These are phyloP conservation scores for Fusarium sp. DNA, from an alignment of 2,329 filamentous ascomycete genomes.

Conservation along the genomic window DNA sequence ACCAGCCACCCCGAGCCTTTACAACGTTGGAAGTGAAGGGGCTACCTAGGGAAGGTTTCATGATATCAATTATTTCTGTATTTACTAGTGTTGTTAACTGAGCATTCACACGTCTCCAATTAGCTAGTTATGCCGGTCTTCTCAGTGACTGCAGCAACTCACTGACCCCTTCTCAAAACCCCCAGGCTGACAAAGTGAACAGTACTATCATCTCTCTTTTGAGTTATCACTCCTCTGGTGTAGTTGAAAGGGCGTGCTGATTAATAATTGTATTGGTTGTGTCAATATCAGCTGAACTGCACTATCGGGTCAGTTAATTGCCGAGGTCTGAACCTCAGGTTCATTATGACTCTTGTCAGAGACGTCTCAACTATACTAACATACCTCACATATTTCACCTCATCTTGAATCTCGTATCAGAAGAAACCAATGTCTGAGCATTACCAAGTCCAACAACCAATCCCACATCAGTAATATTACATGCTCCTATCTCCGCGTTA, in stretches of 20 bases:
- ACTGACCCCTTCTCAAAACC: background rate
- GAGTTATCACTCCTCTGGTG: background rate
- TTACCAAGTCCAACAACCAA: background rate
- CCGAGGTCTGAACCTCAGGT: background rate
- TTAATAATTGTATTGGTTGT: background rate
- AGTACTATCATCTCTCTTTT: background rate
- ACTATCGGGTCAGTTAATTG: background rate
- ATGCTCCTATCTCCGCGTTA: slow-evolving; percentile 19
- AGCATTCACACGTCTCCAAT: no score
- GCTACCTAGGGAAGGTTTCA: background rate
- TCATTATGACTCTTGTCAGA: background rate
- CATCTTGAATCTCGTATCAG: background rate
- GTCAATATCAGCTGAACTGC: background rate
- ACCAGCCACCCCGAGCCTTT: background rate
- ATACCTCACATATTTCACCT: background rate
- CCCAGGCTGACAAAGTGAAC: background rate
- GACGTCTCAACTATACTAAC: background rate
- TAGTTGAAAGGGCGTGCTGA: background rate
- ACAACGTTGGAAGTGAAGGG: background rate
- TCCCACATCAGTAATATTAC: background rate
- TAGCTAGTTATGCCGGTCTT: background rate
- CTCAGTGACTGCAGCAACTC: background rate
- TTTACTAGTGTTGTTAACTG: background rate
- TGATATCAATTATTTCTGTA: background rate
- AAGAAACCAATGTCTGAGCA: background rate